These are phyloP conservation scores for Komagataella mondaviorum DNA, from an alignment of 805 yeast species.

Conservation along the genomic window DNA sequence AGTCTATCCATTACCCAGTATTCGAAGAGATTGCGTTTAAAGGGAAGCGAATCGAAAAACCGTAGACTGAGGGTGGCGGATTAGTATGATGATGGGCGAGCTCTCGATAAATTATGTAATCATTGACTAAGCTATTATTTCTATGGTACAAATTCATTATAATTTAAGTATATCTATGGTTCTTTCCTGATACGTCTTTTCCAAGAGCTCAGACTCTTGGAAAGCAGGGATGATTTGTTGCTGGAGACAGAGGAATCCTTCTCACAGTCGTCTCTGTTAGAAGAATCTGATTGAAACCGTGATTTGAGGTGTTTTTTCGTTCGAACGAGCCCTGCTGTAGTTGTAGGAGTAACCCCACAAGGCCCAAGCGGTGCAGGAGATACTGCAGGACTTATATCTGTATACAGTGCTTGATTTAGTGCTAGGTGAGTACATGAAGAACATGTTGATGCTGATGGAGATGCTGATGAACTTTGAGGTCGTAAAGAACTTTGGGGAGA, in stretches of 20 bases:
- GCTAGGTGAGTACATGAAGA: background rate
- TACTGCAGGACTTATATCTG: background rate
- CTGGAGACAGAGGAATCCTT: background rate
- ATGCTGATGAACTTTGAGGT: background rate
- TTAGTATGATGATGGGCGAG: background rate
- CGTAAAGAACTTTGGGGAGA: background rate
- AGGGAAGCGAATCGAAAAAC: background rate
- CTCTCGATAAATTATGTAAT: background rate
- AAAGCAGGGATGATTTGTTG: background rate
- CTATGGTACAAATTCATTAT: background rate
- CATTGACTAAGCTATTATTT: background rate
- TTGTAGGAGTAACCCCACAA: background rate
- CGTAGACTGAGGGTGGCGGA: background rate
- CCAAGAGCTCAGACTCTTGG: background rate
- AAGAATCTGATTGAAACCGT: background rate
- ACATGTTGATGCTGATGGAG: background rate
- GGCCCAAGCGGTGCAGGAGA: background rate
- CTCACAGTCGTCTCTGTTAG: background rate
- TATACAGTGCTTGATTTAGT: background rate
- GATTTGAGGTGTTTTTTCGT: background rate
- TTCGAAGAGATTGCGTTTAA: background rate
- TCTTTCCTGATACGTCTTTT: background rate
- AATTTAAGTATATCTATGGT: background rate
- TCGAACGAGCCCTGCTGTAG: background rate
- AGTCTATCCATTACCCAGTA: slow-evolving; percentile 27